Conservation (phyloP, 1,284 basidiomycete genomes). For the Flammula alnicola region DNA sequence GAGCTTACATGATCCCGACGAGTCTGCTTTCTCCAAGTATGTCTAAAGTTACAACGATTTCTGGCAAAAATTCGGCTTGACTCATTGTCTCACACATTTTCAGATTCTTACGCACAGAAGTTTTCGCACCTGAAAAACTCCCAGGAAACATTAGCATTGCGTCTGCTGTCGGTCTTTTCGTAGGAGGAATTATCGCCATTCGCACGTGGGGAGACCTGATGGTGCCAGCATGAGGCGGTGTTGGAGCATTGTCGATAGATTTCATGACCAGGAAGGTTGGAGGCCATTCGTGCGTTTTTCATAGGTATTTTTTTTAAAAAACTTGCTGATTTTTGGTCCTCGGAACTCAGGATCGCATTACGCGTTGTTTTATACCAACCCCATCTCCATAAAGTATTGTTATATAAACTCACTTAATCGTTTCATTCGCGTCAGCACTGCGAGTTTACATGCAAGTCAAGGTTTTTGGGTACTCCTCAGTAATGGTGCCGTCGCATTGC, state of each 20-base stretch:
- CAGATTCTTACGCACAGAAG: constrained; percentile 65
- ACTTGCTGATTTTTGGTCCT: neutral
- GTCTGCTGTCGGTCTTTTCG: constrained; percentile 65
- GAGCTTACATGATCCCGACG: constrained; percentile 56
- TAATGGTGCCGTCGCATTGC: no score
- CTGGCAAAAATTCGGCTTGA: neutral
- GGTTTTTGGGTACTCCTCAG: no score
- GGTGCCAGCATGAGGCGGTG: constrained; percentile 51
- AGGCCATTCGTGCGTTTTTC: constrained; percentile 11
- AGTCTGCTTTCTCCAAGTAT: constrained; percentile 55
- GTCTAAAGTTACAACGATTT: constrained; percentile 1
- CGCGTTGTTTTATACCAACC: constrained; percentile 9
- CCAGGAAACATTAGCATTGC: constrained; percentile 72
- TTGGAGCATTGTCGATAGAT: constrained; percentile 2
- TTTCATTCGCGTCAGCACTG: neutral
- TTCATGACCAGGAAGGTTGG: neutral
- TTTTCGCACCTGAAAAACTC: constrained; percentile 72
- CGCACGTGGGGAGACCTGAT: constrained; percentile 78
- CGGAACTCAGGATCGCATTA: neutral
- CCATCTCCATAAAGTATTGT: constrained; percentile 19
- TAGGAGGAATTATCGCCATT: constrained; percentile 65
- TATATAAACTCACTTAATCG: constrained; percentile 21
- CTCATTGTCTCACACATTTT: neutral
- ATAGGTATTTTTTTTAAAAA: no score
- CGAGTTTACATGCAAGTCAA: neutral